Conservation (phyloP, 768 basidiomycete species). For the Gymnopilus dilepis region DNA sequence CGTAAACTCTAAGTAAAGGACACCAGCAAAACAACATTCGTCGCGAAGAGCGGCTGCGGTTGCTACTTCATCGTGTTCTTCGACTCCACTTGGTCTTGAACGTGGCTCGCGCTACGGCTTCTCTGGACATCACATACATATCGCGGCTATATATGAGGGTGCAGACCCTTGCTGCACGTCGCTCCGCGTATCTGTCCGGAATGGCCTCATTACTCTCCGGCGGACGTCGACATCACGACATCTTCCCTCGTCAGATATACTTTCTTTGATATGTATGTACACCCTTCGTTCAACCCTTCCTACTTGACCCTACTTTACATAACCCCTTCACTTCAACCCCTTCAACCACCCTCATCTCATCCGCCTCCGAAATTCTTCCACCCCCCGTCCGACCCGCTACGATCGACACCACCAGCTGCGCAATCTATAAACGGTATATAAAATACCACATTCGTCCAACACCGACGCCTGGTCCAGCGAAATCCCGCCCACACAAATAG, state of each 20-base stretch:
- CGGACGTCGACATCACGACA: background rate
- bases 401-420: background rate
- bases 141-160: too few species aligned
- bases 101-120: background rate
- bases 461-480: background rate
- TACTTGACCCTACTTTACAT: too few species aligned
- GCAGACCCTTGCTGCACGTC: background rate
- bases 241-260: background rate
- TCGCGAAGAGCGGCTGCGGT: background rate
- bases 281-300: too few species aligned
- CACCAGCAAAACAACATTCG: background rate
- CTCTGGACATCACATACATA: background rate
- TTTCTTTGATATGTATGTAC: too few species aligned
- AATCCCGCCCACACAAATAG: background rate
- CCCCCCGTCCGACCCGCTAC: background rate
- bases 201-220: too few species aligned
- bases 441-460: slow-evolving; percentile 8
- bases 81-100: background rate
- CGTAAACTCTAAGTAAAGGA: background rate
- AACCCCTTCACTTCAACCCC: too few species aligned
- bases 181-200: background rate
- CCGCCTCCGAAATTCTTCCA: slow-evolving; percentile 7
- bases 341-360: too few species aligned
- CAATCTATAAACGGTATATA: slow-evolving; percentile 8
- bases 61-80: background rate